These are phyloP conservation scores for Benincasa hispida DNA, from an alignment of 306 rosid genomes.

Conservation along the genomic window DNA sequence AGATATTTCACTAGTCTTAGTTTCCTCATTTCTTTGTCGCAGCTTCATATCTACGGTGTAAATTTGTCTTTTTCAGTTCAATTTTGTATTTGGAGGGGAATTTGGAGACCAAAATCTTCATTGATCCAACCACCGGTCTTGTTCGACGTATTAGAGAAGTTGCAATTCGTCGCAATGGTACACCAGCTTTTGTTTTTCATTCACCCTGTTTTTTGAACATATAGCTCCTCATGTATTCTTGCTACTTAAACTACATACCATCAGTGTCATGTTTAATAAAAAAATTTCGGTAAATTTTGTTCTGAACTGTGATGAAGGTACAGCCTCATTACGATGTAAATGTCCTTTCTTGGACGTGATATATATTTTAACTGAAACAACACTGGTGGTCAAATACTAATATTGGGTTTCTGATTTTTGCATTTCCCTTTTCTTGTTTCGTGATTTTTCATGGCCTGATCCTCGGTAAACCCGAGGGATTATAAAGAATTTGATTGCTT, in stretches of 20 bases:
- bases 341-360: not conserved
- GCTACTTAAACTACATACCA: not conserved
- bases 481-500: not conserved
- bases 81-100: constrained; percentile 75
- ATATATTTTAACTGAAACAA: not conserved
- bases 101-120: constrained; percentile 64
- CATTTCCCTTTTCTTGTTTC: too few species aligned
- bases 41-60: not conserved
- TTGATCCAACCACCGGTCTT: constrained; percentile 54
- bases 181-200: too few species aligned
- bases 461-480: not conserved
- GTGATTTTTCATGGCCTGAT: not conserved
- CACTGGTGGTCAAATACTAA: not conserved
- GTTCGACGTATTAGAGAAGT: constrained; percentile 74
- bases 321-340: not conserved
- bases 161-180: constrained; percentile 70
- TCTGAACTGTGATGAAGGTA: not conserved
- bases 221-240: not conserved
- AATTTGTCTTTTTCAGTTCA: constrained; percentile 34
- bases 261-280: not conserved
- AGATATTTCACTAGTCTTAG: not conserved
- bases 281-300: not conserved
- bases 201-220: not conserved
- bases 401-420: not conserved
- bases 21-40: not conserved